Conservation (phyloP, 2,329 filamentous ascomycete species). For the Dothideomycetidae sp. region DNA sequence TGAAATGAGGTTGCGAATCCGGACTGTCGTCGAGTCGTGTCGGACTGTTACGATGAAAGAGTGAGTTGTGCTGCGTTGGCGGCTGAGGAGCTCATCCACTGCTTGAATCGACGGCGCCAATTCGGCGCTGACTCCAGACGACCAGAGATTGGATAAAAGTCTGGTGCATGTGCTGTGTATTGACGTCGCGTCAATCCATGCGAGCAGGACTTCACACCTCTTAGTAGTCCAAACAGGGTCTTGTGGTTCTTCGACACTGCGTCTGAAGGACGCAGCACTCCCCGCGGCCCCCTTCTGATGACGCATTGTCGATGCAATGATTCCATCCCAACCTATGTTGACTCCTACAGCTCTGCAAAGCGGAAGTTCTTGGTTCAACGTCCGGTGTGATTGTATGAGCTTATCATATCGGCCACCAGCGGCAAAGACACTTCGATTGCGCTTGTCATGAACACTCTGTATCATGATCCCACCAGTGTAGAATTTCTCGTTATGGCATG, state of each 20-base stretch:
- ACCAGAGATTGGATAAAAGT: constrained; percentile 66
- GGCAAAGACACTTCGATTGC: constrained; percentile 68
- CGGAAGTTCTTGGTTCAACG: not conserved
- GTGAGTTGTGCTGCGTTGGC: constrained; percentile 63
- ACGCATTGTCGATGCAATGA: constrained; percentile 25
- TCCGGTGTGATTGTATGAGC: constrained; percentile 66
- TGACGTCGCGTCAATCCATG: constrained; percentile 67
- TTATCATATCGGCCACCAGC: constrained; percentile 88
- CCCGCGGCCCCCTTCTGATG: constrained; percentile 33
- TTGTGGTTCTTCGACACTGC: constrained; percentile 45
- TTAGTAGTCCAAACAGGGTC: constrained; percentile 9
- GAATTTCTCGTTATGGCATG: constrained; percentile 82
- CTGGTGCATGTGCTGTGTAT: constrained; percentile 64
- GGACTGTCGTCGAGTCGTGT: constrained; percentile 45
- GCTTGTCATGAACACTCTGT: constrained; percentile 79
- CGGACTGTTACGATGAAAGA: constrained; percentile 86
- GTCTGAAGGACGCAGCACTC: constrained; percentile 49
- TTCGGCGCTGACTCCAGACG: constrained; percentile 74
- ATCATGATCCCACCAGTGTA: constrained; percentile 78
- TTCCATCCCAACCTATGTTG: constrained; percentile 73
- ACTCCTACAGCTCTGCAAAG: constrained; percentile 74
- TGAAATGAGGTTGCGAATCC: constrained; percentile 52
- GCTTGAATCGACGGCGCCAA: constrained; percentile 53
- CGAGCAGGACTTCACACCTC: constrained; percentile 70
- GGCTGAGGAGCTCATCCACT: constrained; percentile 62